phyloP scores from a whole-genome alignment of 352 stramenopile genomes.

The Blastocystis hominis region DNA sequence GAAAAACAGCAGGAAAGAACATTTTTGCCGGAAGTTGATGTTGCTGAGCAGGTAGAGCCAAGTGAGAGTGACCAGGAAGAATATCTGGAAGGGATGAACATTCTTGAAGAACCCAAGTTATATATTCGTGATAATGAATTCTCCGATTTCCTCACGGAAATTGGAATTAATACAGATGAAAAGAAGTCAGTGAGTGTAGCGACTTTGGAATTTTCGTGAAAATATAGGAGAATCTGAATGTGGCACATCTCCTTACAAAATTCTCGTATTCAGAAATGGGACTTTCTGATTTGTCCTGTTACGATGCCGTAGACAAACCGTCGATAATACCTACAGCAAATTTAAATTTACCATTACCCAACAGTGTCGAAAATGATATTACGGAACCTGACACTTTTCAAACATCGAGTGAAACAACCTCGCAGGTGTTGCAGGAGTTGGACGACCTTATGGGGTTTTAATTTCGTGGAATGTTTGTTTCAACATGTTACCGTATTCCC shows the following conservation, averaged over 20 bases:
- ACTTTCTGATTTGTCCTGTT: not conserved
- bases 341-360: not conserved
- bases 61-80: not conserved
- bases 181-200: not conserved
- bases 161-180: not conserved
- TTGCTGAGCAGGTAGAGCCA: not conserved
- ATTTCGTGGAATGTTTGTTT: not conserved
- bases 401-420: too few relatives aligned
- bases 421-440: not conserved
- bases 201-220: too few relatives aligned
- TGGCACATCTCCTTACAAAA: not conserved
- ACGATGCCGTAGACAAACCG: not conserved
- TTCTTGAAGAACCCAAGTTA: not conserved
- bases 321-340: not conserved
- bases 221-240: too few relatives aligned
- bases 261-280: not conserved
- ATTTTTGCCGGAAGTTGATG: not conserved
- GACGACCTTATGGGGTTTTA: slow-evolving; percentile 35
- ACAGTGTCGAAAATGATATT: not conserved
- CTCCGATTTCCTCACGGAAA: not conserved
- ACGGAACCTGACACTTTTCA: too few relatives aligned
- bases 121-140: slow-evolving; percentile 22
- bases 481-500: not conserved
- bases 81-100: not conserved
- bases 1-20: not conserved